Conservation (phyloP, 1,284 basidiomycete species). For the Trichosporon faecale region DNA sequence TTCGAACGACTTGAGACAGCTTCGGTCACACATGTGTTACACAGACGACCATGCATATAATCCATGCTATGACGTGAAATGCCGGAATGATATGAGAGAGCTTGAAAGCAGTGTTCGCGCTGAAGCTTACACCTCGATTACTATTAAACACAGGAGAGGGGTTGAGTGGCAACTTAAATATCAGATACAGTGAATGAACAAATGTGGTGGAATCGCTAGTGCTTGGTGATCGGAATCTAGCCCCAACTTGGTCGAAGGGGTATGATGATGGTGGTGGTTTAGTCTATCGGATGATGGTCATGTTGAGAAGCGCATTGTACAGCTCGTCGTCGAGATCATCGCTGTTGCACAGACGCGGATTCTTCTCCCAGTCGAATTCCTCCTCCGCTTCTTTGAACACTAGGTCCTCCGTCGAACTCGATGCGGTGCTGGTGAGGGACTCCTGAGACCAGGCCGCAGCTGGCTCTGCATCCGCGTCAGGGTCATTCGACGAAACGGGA, state of each 20-base stretch:
- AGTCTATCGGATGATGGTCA: not conserved
- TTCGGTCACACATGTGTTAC: not conserved
- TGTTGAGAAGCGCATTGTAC: not conserved
- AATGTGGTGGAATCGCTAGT: not conserved
- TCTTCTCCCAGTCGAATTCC: not conserved
- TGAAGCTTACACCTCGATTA: not conserved
- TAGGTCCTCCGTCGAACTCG: not conserved
- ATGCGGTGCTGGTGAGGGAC: not conserved
- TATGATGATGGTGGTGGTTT: not conserved
- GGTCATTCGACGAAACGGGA: not conserved
- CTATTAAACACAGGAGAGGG: constrained; percentile 1
- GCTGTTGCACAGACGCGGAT: not conserved
- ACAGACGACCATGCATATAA: constrained; percentile 7
- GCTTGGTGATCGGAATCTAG: not conserved
- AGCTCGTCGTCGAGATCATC: constrained; percentile 1
- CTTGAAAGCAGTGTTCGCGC: constrained; percentile 2
- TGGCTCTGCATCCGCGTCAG: not conserved
- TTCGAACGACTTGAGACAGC: not conserved
- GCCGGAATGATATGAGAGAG: not conserved
- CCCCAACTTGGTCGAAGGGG: not conserved
- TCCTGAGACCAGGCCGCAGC: not conserved
- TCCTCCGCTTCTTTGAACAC: not conserved
- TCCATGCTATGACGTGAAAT: constrained; percentile 8
- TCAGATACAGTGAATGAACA: constrained; percentile 6
- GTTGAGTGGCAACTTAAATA: not conserved